Evolutionary conservation across 1,284 basidiomycete genomes (phyloP).

Genomic region (Ceratobasidium sp.): DNA sequence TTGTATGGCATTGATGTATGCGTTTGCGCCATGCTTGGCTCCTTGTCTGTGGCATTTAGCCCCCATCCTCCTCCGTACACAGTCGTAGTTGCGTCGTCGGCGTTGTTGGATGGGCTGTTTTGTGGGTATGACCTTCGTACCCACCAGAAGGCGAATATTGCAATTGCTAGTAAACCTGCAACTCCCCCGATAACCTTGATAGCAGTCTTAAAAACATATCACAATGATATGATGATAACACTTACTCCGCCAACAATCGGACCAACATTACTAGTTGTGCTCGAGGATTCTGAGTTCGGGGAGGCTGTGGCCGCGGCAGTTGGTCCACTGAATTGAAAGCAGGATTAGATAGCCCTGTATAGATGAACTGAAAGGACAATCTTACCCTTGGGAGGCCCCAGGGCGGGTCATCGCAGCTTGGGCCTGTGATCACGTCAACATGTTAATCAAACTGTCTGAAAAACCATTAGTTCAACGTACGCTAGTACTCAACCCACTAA

Average conservation of each 20-base stretch:
- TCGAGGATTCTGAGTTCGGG: neutral
- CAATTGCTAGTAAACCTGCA: neutral
- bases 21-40: neutral
- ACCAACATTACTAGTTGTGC: neutral
- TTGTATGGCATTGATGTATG: neutral
- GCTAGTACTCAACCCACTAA: neutral
- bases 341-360: neutral
- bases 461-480: neutral
- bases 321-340: neutral
- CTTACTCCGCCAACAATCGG: conserved; percentile 8
- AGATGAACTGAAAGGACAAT: neutral
- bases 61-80: neutral
- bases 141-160: conserved; percentile 1
- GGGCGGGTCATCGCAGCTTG: conserved; percentile 10
- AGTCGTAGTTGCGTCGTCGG: neutral
- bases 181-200: conserved; percentile 1
- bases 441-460: neutral
- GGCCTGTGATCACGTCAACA: neutral
- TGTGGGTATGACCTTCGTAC: neutral
- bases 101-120: neutral
- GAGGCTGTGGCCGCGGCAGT: neutral
- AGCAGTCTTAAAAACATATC: neutral
- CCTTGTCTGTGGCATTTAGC: neutral
- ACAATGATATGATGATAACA: neutral
- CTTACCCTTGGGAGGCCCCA: neutral